phyloP scores from a whole-genome alignment of 345 rosid genomes.

The Gossypium thurberi region DNA sequence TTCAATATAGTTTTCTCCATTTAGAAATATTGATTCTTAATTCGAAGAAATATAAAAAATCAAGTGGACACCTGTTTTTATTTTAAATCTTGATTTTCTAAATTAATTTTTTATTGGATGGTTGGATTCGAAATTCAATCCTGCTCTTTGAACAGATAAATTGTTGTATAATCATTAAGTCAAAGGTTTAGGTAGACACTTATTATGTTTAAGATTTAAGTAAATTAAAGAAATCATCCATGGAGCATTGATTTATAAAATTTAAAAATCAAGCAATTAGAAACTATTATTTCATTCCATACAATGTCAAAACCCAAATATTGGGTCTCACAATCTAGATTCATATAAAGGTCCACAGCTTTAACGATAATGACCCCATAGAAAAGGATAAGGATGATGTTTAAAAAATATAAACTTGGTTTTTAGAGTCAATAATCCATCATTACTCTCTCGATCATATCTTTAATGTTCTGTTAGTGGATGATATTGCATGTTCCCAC shows the following conservation, averaged over 20 bases:
- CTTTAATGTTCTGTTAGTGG: neutral
- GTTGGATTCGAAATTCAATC: too few species aligned
- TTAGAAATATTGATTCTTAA: neutral
- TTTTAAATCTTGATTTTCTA: neutral
- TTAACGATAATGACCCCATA: neutral
- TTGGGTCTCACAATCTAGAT: neutral
- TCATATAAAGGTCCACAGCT: neutral
- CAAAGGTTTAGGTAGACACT: too few species aligned
- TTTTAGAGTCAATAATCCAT: neutral
- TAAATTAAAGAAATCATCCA: too few species aligned
- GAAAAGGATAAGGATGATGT: neutral
- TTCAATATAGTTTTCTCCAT: neutral
- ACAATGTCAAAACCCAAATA: too few species aligned
- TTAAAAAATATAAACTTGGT: neutral
- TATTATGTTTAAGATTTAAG: too few species aligned
- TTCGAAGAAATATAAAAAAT: neutral
- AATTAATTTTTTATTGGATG: too few species aligned
- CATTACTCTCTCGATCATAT: neutral
- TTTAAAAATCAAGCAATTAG: too few species aligned
- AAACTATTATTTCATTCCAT: too few species aligned
- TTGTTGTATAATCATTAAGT: too few species aligned
- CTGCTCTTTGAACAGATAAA: too few species aligned
- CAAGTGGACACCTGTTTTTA: neutral
- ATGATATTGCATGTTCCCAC: neutral
- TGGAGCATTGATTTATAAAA: too few species aligned